Evolutionary conservation across 129 eudicot species (phyloP).

Genomic region (Daucus carota): DH1_v3.0 NC_030387.2:746001-746500

Average conservation of each 20-base stretch:
- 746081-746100: slow-evolving; percentile 14
- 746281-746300: neutral
- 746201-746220: slow-evolving; percentile 8
- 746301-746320: neutral
- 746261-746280: neutral
- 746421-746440: neutral
- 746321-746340: neutral
- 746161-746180: neutral
- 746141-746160: slow-evolving; percentile 6
- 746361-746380: neutral
- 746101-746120: slow-evolving; percentile 34
- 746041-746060: neutral
- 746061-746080: neutral
- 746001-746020: slow-evolving; percentile 20
- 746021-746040: slow-evolving; percentile 9
- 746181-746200: slow-evolving; percentile 9
- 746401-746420: slow-evolving; percentile 1
- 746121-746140: slow-evolving; percentile 28
- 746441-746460: neutral
- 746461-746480: slow-evolving; percentile 5
- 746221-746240: neutral
- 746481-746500: slow-evolving; percentile 5
- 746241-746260: neutral
- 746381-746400: neutral
- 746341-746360: slow-evolving; percentile 6